Evolutionary conservation across 495 filamentous ascomycete species (phyloP), one percentile per base, ranked within the genome.

Genomic region (Bacidia rubella): DNA sequence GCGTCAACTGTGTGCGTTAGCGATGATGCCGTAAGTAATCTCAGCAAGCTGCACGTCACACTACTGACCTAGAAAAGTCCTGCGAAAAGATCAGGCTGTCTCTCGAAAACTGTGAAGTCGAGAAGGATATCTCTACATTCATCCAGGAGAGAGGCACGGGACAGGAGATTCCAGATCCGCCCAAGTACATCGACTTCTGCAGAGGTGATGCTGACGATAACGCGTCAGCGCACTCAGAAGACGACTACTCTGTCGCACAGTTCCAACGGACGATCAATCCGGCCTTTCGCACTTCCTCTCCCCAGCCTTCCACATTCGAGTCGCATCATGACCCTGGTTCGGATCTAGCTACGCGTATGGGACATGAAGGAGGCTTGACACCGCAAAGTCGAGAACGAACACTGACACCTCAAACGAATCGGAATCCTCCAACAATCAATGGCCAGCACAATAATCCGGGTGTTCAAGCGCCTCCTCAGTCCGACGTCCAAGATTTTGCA

Each of bases 1-100:
- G 83, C 90, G 1, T 95, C 90, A 1, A 97, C 90, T 23, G 93
- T 97, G n/a, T 99, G 93, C 60, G 90, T 99, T 10, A 96, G 92
- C 68, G 93, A 99, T 63, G 93, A 99, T 70, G 82, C 83, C 49
- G 79, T 82, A 69, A 60, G 79, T 73, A 27, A 1, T 35, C 29
- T 5, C n/a, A n/a, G n/a, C n/a, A n/a, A n/a, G n/a, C n/a, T n/a
- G n/a, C n/a, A n/a, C n/a, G n/a, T n/a, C n/a, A n/a, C 7, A 15
- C 21, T 17, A 11, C n/a, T 11, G 25, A 15, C 29, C 29, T 35
- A 35, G 29, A 35, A 15, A 35, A 82, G 62, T 89, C 92, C 20
- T 99, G 92, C 62, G 93, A 99, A 66, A 95, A 92, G 68, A 85
- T 99, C 54, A 81, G 93, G n/a, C 70, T 96, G 2, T 90, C 93